These are phyloP conservation scores for Rubus idaeus DNA, from an alignment of 306 rosid genomes.

Conservation along the genomic window DNA sequence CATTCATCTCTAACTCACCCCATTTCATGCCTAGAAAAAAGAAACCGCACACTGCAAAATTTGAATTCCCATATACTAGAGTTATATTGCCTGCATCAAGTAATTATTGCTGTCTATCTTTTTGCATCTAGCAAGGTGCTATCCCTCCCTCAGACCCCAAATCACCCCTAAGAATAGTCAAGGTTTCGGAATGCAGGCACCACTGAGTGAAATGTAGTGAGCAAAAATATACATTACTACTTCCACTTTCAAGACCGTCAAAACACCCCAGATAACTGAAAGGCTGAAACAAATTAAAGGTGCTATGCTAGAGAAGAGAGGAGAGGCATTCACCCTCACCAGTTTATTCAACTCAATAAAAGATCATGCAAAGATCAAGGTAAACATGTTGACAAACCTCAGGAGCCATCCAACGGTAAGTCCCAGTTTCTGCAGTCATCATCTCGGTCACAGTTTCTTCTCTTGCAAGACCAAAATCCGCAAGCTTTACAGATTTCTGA, in stretches of 20 bases:
- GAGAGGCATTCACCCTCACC: neutral
- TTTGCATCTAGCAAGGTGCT: neutral
- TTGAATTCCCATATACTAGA: neutral
- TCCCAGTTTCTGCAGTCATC: slow-evolving; percentile 99
- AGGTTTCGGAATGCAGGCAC: slow-evolving; percentile 1
- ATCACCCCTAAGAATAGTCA: neutral
- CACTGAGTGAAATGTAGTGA: neutral
- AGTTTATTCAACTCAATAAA: neutral
- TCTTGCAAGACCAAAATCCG: slow-evolving; percentile 97
- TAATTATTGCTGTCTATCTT: neutral
- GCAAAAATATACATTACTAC: neutral
- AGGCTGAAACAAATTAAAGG: neutral
- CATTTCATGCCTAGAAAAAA: neutral
- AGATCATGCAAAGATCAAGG: neutral
- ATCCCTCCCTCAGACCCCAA: neutral
- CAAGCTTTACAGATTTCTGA: slow-evolving; percentile 87
- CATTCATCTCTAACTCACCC: neutral
- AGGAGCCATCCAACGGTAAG: slow-evolving; percentile 99
- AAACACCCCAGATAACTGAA: neutral
- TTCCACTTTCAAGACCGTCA: neutral
- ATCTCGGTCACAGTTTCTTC: slow-evolving; percentile 95
- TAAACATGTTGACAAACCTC: slow-evolving; percentile 53
- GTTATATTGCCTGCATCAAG: neutral
- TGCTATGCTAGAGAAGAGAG: neutral
- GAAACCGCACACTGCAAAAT: neutral